Percentiles rank a stretch among this genome's conserved stretches.
Conservation (phyloP, 306 rosid genomes). For the Urtica urens region DNA sequence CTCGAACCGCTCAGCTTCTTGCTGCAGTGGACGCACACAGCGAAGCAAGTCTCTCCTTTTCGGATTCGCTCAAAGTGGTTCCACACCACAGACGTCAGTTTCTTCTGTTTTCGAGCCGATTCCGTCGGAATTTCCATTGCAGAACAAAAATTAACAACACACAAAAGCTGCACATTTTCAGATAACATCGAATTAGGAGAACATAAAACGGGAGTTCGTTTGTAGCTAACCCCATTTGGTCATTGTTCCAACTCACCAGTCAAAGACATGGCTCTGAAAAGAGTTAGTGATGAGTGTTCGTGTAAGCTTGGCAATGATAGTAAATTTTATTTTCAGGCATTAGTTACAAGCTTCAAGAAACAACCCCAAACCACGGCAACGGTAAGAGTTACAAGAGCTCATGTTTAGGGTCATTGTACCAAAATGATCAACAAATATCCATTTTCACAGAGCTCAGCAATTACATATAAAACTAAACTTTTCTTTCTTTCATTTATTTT, state of each 20-base stretch:
- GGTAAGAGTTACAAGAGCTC: no score
- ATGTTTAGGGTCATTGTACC: no score
- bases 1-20: conserved; percentile 98
- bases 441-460: neutral
- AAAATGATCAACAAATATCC: no score
- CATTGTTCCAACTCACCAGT: no score
- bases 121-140: conserved; percentile 68
- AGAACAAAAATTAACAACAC: conserved; percentile 25
- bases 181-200: conserved; percentile 6
- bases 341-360: no score
- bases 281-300: no score
- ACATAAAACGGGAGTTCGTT: no score
- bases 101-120: conserved; percentile 68
- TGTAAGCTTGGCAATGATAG: no score
- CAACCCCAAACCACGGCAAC: no score
- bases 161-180: conserved; percentile 27
- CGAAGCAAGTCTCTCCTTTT: conserved; percentile 81
- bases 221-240: no score
- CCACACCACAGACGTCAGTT: conserved; percentile 95
- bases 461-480: neutral
- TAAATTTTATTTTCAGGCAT: no score
- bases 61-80: conserved; percentile 92
- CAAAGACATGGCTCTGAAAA: no score
- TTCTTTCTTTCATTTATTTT: neutral
- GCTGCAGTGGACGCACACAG: conserved; percentile 87